Evolutionary conservation across 176 grass and related monocot genomes (phyloP).

Genomic region (Aechmea fasciata): DNA sequence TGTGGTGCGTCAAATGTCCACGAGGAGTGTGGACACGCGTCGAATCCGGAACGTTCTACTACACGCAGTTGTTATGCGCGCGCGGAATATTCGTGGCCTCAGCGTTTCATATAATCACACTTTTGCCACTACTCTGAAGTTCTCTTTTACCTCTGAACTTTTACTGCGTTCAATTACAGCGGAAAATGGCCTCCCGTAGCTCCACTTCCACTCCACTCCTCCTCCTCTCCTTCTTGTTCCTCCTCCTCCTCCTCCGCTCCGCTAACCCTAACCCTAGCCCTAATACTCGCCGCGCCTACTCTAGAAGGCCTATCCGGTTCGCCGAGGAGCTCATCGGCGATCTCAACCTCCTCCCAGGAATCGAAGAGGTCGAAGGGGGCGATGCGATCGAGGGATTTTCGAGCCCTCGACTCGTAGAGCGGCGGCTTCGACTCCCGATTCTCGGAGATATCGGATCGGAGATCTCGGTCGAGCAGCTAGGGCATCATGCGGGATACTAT

Average conservation of each 20-base stretch:
- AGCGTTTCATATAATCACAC: no score
- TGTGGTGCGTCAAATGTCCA: no score
- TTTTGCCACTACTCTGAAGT: no score
- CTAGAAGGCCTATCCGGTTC: slow-evolving; percentile 21
- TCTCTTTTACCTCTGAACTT: no score
- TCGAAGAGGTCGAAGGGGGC: slow-evolving; percentile 14
- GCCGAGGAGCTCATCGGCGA: slow-evolving; percentile 37
- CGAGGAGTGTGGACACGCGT: no score
- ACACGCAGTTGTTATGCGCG: no score
- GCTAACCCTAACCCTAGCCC: background rate
- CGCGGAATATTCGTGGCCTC: no score
- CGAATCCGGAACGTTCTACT: no score
- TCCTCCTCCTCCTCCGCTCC: background rate
- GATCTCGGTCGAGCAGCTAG: slow-evolving; percentile 30
- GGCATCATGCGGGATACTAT: slow-evolving; percentile 48
- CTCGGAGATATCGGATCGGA: slow-evolving; percentile 28
- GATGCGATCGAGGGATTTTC: background rate
- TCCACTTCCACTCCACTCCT: background rate
- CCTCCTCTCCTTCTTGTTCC: background rate
- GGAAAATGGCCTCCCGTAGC: background rate
- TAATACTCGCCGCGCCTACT: background rate
- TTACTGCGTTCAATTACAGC: no score
- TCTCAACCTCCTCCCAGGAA: slow-evolving; percentile 38
- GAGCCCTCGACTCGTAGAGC: slow-evolving; percentile 30
- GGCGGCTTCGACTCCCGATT: slow-evolving; percentile 24